Conservation (phyloP, 495 filamentous ascomycete species). For the Aspergillus sclerotiicarbonarius region DNA sequence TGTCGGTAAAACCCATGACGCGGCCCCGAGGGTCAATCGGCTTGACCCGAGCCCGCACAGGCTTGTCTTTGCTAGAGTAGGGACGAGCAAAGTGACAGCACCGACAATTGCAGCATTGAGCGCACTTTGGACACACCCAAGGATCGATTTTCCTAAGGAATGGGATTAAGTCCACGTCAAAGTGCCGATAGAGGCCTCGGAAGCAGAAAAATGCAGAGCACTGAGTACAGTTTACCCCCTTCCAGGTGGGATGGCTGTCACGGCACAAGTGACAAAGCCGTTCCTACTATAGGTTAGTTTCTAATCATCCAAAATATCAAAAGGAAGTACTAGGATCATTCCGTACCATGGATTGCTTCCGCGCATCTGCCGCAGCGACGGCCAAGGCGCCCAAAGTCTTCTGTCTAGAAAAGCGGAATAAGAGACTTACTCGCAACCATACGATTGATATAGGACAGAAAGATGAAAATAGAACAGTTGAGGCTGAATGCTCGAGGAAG, state of each 20-base stretch:
- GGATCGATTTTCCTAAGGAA: conserved; percentile 9
- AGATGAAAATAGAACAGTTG: background rate
- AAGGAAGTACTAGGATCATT: background rate
- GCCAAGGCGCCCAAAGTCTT: conserved; percentile 17
- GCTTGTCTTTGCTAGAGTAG: conserved; percentile 21
- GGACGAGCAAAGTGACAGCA: conserved; percentile 20
- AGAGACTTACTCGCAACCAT: background rate
- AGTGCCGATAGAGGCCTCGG: conserved; percentile 23
- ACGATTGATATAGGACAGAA: background rate
- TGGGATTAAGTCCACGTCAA: conserved; percentile 19
- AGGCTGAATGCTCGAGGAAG: conserved; percentile 4
- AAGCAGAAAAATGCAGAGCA: conserved; percentile 24
- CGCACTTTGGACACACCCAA: conserved; percentile 23
- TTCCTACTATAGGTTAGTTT: conserved; percentile 12
- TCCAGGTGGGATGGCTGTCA: conserved; percentile 20
- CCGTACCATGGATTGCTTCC: conserved; percentile 14
- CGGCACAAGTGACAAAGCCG: conserved; percentile 24
- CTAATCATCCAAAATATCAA: background rate
- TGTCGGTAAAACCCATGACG: conserved; percentile 22
- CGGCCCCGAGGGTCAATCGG: conserved; percentile 19
- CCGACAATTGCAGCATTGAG: conserved; percentile 21
- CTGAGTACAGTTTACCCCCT: conserved; percentile 15
- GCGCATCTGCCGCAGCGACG: conserved; percentile 11
- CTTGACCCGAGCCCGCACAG: conserved; percentile 18
- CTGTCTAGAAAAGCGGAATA: conserved; percentile 3